These are phyloP conservation scores for Beauveria asiatica DNA, from an alignment of 2,329 filamentous ascomycete genomes.

Conservation along the genomic window DNA sequence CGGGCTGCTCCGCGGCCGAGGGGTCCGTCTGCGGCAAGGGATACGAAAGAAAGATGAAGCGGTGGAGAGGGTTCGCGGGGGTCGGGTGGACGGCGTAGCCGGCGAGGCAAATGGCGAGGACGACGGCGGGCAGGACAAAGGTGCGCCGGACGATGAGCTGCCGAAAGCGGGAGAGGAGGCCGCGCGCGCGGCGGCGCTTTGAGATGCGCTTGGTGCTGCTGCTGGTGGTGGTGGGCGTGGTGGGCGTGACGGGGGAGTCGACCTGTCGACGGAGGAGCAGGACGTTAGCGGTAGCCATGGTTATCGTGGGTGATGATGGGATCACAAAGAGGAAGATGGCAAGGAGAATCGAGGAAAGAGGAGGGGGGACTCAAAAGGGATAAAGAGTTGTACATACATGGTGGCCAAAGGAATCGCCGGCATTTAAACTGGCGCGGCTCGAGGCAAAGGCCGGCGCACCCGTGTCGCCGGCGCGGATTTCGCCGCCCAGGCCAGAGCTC, in stretches of 20 bases:
- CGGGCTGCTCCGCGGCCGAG: slow-evolving; percentile 34
- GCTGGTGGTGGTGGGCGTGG: slow-evolving; percentile 8
- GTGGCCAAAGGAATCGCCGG: slow-evolving; percentile 12
- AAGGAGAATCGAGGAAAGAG: background rate
- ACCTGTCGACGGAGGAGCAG: slow-evolving; percentile 10
- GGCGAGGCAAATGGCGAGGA: slow-evolving; percentile 54
- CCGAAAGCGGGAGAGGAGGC: slow-evolving; percentile 37
- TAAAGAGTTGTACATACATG: background rate
- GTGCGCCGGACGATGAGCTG: slow-evolving; percentile 53
- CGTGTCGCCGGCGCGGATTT: slow-evolving; percentile 47
- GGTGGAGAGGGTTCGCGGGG: slow-evolving; percentile 67
- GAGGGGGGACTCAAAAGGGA: background rate
- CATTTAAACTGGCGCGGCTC: slow-evolving; percentile 37
- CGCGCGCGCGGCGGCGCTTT: slow-evolving; percentile 47
- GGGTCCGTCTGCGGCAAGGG: slow-evolving; percentile 45
- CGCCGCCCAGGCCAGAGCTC: slow-evolving; percentile 45
- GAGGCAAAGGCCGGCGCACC: slow-evolving; percentile 47
- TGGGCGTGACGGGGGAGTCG: slow-evolving; percentile 11
- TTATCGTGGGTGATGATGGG: background rate
- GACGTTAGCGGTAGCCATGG: slow-evolving; percentile 1
- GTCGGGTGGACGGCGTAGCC: slow-evolving; percentile 70
- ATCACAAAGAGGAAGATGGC: too few relatives aligned
- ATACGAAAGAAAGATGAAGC: slow-evolving; percentile 87
- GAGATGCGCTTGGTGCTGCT: slow-evolving; percentile 33
- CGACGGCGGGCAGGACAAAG: slow-evolving; percentile 57